These are phyloP conservation scores for Dipteronia dyeriana DNA, from an alignment of 345 rosid species.

Conservation along the genomic window DNA sequence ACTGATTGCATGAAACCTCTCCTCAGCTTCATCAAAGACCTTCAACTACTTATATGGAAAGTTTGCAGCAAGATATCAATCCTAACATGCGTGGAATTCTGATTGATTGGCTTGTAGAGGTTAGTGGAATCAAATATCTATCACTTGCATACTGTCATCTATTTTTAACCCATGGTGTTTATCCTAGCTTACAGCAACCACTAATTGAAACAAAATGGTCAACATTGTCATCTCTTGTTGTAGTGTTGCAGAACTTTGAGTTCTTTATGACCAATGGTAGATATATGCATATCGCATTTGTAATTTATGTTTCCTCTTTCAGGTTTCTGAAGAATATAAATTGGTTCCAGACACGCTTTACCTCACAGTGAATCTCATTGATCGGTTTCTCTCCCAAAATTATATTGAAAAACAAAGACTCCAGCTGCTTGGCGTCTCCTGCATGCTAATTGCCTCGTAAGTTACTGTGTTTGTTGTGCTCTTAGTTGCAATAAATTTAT, in stretches of 20 bases:
- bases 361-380: constrained; percentile 89
- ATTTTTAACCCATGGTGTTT: not conserved
- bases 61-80: constrained; percentile 66
- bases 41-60: constrained; percentile 71
- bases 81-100: constrained; percentile 81
- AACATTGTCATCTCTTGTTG: not conserved
- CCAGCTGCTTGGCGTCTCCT: constrained; percentile 89
- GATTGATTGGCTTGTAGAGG: constrained; percentile 97
- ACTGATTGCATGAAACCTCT: constrained; percentile 22
- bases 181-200: not conserved
- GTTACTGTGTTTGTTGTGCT: constrained; percentile 29
- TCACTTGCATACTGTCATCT: not conserved
- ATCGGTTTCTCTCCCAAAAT: constrained; percentile 75
- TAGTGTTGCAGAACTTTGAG: not conserved
- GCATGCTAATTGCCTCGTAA: constrained; percentile 99
- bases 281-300: constrained; percentile 8
- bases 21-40: constrained; percentile 80
- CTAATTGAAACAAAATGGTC: not conserved
- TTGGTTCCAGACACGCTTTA: constrained; percentile 91
- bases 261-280: not conserved
- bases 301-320: constrained; percentile 29
- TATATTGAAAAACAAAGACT: constrained; percentile 78
- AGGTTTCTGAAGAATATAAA: constrained; percentile 92
- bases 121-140: constrained; percentile 31
- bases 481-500: not conserved